Conservation (phyloP, 306 rosid species). For the Carpinus viminea region DNA sequence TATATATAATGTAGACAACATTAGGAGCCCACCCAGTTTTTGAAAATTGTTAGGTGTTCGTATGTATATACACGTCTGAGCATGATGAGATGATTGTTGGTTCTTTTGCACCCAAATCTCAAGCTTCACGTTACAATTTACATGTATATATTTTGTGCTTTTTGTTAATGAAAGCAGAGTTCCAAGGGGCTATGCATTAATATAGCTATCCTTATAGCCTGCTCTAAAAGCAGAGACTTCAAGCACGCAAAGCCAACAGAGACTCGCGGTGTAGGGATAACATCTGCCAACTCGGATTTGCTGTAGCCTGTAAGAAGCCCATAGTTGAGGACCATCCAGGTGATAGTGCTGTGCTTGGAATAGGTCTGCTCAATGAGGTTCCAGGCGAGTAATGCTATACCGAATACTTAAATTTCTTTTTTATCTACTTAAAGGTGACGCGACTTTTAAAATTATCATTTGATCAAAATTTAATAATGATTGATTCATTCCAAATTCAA, state of each 20-base stretch:
- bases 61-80: constrained; percentile 22
- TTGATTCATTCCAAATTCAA: too few species aligned
- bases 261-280: neutral
- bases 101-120: neutral
- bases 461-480: too few species aligned
- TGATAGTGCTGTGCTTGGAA: too few species aligned
- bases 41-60: constrained; percentile 27
- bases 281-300: neutral
- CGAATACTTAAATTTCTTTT: too few species aligned
- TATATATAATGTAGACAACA: constrained; percentile 36
- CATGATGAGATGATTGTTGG: neutral
- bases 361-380: too few species aligned
- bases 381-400: too few species aligned
- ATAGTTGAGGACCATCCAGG: too few species aligned
- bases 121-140: neutral
- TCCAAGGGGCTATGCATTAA: neutral
- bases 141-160: too few species aligned
- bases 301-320: neutral
- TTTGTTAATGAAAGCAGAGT: neutral
- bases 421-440: too few species aligned
- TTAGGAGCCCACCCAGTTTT: constrained; percentile 17
- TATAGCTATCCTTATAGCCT: neutral
- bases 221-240: neutral
- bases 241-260: neutral
- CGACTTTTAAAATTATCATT: too few species aligned